Base-by-base conservation (phyloP, 148 eudicot genomes). In the Silene conica region DNA sequence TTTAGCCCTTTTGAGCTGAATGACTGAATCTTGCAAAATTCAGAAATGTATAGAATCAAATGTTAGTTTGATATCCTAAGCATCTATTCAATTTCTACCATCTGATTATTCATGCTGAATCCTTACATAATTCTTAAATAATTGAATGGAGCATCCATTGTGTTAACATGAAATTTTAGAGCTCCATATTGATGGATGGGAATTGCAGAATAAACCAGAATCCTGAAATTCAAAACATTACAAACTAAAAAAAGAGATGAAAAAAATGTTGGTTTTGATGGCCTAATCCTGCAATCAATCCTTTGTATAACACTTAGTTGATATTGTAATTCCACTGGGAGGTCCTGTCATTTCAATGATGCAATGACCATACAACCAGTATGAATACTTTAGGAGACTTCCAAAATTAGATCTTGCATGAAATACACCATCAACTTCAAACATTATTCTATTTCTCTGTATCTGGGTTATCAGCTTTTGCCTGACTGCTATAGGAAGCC, bases 321-420 rank as follows among this genome's bases (percentile, higher is more conserved):
- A 83, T 20, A 87, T 60, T 87, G 86, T 68, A 56, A 84, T 80
- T 20, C 97, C 97, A 54, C 85, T 83, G 3, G 96, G 97, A 74
- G 97, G 96, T n/a, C 90, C 86, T 18, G 88, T 83, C 59, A 90
- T 69, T 55, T 75, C 80, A 8, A 92, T 79, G 52, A 61, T 71
- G 76, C 97, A 92, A 70, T 75, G 89, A 11, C 85, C 86, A 62
- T 84, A 76, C 46, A 90, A 22, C 96, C 90, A 88, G 56, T 92
- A 88, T 3, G 91, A 84, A 65, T 90, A 92, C 62, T 78, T 79
- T 5, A 90, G 72, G 8, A 90, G 43, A 61, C 84, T 75, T 72
- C 96, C 96, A 3, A 86, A 68, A 28, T 66, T 88, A 8, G 97
- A 90, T 66, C 80, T 83, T 48, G 93, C 82, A 67, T 84, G 89